phyloP scores from a whole-genome alignment of 2,329 filamentous ascomycete species.

The Trichoderma sp. region DNA sequence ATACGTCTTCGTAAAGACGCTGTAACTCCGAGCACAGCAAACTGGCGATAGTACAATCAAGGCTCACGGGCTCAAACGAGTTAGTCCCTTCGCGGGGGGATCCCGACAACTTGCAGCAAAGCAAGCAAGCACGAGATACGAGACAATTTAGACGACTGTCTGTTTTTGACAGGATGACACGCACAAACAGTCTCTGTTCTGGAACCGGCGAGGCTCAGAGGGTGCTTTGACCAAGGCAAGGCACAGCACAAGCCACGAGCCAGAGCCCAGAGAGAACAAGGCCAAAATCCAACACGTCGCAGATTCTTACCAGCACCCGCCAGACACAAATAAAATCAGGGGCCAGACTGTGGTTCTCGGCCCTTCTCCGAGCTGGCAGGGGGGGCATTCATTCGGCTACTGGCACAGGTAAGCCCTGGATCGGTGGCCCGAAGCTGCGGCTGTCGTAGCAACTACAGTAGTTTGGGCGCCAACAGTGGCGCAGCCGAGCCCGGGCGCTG shows the following conservation, averaged over 20 bases:
- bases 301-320: not conserved
- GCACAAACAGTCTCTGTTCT: not conserved
- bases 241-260: not conserved
- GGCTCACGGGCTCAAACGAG: not conserved
- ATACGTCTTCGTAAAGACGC: not conserved
- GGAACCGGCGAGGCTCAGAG: not conserved
- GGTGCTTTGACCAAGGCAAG: not conserved
- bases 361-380: conserved; percentile 4
- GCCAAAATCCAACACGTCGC: conserved; percentile 3
- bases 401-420: not conserved
- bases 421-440: not conserved
- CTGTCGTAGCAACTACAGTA: not conserved
- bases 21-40: not conserved
- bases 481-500: not conserved
- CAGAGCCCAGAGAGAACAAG: not conserved
- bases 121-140: not conserved
- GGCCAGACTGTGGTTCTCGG: not conserved
- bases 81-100: not conserved
- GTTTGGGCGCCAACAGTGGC: conserved; percentile 15
- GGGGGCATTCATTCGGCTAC: not conserved
- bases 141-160: not conserved
- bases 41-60: not conserved
- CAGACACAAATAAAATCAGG: not conserved
- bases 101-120: not conserved
- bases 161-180: not conserved